Evolutionary conservation across 768 basidiomycete species (phyloP), one percentile per base, ranked within the genome.

Genomic region (Chlorophyllum brunneum): DNA sequence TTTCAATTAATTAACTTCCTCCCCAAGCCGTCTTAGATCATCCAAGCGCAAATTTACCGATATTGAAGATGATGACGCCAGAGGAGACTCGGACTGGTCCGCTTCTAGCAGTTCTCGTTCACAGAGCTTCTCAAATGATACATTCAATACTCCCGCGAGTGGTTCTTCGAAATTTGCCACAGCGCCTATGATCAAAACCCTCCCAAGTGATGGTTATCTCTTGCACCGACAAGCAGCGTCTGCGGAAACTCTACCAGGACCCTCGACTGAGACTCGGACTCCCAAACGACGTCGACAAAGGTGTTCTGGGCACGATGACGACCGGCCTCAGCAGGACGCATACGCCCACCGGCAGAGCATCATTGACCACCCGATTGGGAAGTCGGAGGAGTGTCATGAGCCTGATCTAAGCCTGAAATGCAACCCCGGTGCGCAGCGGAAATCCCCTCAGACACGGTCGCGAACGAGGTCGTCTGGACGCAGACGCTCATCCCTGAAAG

Each of bases 41-140:
- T 22, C 18, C 49, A 51, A 51, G 29, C 49, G 49, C 40, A 51
- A 51, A 34, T 42, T 26, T 29, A 18, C 29, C n/a, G 49, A 42
- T 42, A 22, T 34, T 20, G 39, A 31, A 16, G 26, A 29, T 27
- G 22, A 29, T 24, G 48, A 49, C 30, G 15, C 39, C 7, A 20
- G 42, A 11, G 39, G 30, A 31, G 49, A 10, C 29, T 51, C 49
- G 3, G 49, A 51, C 20, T 51, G 39, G 40, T 51, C 40, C 6
- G 40, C 49, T 20, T 51, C 31, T 20, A 41, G 39, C 23, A 22
- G 20, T 20, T 31, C 49, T 22, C 48, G 39, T 15, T 49, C 48
- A 27, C 49, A 41, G 3, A 42, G 30, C 5, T 30, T 20, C 11
- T 41, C 49, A 2, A 51, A 41, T 33, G 49, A 51, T 34, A 33